Evolutionary conservation across 805 yeast species (phyloP).

Genomic region (Wickerhamiella brachini): DNA sequence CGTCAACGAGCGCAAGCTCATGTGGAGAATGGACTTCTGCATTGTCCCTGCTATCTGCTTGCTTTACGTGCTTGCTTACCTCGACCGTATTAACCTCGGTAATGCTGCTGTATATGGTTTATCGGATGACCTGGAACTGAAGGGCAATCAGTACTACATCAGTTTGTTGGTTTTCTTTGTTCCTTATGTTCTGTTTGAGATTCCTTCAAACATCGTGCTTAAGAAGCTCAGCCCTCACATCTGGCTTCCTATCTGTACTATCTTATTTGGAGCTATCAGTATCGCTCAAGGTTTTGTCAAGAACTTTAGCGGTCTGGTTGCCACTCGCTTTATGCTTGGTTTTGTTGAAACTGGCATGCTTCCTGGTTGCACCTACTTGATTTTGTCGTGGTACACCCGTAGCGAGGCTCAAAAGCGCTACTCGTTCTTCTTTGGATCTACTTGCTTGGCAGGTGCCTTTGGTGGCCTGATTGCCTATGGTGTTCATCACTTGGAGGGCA

Average conservation of each 20-base stretch:
- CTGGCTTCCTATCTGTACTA: slow-evolving; percentile 24
- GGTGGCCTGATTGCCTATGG: slow-evolving; percentile 27
- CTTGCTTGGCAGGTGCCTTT: slow-evolving; percentile 26
- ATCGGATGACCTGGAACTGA: slow-evolving; percentile 27
- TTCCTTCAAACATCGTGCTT: slow-evolving; percentile 25
- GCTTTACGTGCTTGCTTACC: slow-evolving; percentile 32
- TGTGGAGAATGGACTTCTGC: slow-evolving; percentile 29
- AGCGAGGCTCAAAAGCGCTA: slow-evolving; percentile 28
- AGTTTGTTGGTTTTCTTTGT: slow-evolving; percentile 30
- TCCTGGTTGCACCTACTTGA: slow-evolving; percentile 28
- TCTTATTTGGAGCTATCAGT: slow-evolving; percentile 25
- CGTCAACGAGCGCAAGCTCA: slow-evolving; percentile 10
- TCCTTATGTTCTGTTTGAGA: slow-evolving; percentile 26
- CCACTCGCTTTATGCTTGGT: slow-evolving; percentile 30
- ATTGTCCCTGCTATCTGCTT: slow-evolving; percentile 32
- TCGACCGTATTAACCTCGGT: slow-evolving; percentile 34
- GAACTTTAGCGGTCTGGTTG: slow-evolving; percentile 22
- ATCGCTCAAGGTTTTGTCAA: slow-evolving; percentile 26
- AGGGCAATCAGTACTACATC: slow-evolving; percentile 30
- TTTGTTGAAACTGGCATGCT: slow-evolving; percentile 31
- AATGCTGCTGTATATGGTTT: slow-evolving; percentile 35
- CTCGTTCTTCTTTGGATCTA: slow-evolving; percentile 29
- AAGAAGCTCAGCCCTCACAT: slow-evolving; percentile 25
- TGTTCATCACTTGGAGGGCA: slow-evolving; percentile 30
- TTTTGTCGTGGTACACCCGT: slow-evolving; percentile 24